Evolutionary conservation across 495 filamentous ascomycete species (phyloP), one percentile per base, ranked within the genome.

Genomic region (Penicillium herquei): DNA sequence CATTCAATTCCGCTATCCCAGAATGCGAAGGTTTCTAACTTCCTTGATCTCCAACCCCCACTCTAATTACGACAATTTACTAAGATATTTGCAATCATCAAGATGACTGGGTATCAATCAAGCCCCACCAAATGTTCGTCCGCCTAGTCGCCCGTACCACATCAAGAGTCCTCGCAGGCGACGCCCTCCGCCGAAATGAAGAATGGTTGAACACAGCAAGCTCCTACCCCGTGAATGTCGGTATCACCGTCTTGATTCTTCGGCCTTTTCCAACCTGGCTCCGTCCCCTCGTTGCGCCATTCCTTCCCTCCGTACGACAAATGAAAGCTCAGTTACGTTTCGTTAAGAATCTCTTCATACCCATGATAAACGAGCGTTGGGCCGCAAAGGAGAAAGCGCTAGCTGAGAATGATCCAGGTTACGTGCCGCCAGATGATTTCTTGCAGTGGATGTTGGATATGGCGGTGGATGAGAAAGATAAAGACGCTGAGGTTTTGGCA

Each of bases 151-250:
- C 76, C 41, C 76, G 76, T 11, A 63, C 83, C 8, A 81, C 82
- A 0, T 81, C 82, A 14, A 70, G 83, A 17, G 61, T 84, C n/a
- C 81, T 86, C 42, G 74, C 83, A 51, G 84, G 83, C 26, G 59
- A 73, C 0, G 67, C 72, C 6, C 62, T 85, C 9, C 81, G 78
- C 54, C 74, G 77, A 10, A 72, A 79, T 11, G 74, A 81, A 47
- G 70, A 81, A 49, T 89, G 86, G 73, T 65, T 86, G 21, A 62
- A 78, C 2, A 66, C 71, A 12, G 75, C 81, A 30, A 73, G 79
- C 52, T 71, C 65, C 12, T 87, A 84, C 66, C 82, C 85, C 1
- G 42, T 81, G 14, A 75, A 83, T 40, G 52, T 82, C 1, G 73
- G 77, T 14, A 51, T 61, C 3, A 70, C 70, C 1, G 47, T 73